Percentiles rank a stretch among this genome's conserved stretches.
These are phyloP conservation scores for Linderniella brevidens DNA, from an alignment of 257 asterid species.

Conservation along the genomic window DNA sequence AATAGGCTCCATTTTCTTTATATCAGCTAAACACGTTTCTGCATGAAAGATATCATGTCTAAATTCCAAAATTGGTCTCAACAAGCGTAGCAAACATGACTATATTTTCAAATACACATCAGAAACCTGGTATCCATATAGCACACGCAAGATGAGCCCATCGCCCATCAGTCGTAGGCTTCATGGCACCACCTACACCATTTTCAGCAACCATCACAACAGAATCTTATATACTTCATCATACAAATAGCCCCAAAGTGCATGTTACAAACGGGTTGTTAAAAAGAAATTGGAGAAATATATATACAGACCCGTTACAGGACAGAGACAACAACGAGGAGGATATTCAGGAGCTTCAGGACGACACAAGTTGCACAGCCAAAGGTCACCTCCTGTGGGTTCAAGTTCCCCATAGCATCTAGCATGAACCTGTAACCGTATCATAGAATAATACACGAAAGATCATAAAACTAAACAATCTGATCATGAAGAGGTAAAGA, in stretches of 20 bases:
- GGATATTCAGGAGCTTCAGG: conserved; percentile 80
- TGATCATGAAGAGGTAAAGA: neutral
- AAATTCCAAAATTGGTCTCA: conserved; percentile 3
- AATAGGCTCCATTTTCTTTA: conserved; percentile 93
- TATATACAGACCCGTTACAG: conserved; percentile 52
- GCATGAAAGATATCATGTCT: conserved; percentile 17
- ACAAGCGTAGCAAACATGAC: neutral
- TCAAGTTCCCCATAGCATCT: conserved; percentile 92
- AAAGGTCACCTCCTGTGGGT: conserved; percentile 69
- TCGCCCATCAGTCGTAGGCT: conserved; percentile 95
- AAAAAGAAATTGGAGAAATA: conserved; percentile 6
- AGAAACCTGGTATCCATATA: conserved; percentile 95
- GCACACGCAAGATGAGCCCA: conserved; percentile 99
- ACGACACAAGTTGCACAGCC: conserved; percentile 98
- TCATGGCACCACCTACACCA: conserved; percentile 92
- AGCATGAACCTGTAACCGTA: conserved; percentile 76
- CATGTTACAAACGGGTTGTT: neutral
- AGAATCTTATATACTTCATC: conserved; percentile 2
- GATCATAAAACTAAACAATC: too few relatives aligned
- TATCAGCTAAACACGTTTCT: conserved; percentile 89
- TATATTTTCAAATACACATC: conserved; percentile 5
- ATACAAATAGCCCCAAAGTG: too few relatives aligned
- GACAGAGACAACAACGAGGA: conserved; percentile 85
- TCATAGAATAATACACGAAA: conserved; percentile 4
- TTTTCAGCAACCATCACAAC: conserved; percentile 13